A percentile compares a stretch with the other conserved stretches of the same genome.
These are phyloP conservation scores for Pholiota adiposa DNA, from an alignment of 1,284 basidiomycete genomes.

Conservation along the genomic window DNA sequence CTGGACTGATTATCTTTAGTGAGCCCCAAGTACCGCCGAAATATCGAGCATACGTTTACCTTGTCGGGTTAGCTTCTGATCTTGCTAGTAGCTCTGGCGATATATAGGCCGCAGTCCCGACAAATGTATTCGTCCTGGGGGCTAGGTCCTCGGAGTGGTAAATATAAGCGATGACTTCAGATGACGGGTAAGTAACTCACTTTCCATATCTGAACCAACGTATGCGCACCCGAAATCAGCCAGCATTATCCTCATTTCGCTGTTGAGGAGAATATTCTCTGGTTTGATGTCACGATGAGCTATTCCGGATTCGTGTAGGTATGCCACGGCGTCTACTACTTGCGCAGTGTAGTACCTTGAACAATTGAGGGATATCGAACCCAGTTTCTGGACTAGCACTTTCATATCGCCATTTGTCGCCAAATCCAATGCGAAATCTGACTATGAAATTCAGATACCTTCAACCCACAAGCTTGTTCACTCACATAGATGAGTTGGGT, in stretches of 20 bases:
- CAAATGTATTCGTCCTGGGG: slow-evolving; percentile 76
- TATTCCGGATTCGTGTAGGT: slow-evolving; percentile 88
- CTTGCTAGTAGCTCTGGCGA: slow-evolving; percentile 86
- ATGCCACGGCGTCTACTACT: slow-evolving; percentile 85
- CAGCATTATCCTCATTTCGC: slow-evolving; percentile 87
- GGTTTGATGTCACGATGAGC: slow-evolving; percentile 95
- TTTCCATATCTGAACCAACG: slow-evolving; percentile 25
- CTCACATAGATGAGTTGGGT: slow-evolving; percentile 83
- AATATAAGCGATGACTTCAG: slow-evolving; percentile 7
- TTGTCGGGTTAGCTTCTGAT: slow-evolving; percentile 72
- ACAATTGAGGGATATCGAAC: slow-evolving; percentile 80
- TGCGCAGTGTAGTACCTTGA: slow-evolving; percentile 87
- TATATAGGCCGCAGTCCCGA: slow-evolving; percentile 96
- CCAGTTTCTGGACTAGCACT: slow-evolving; percentile 74
- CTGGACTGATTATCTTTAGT: slow-evolving; percentile 61
- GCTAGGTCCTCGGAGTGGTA: slow-evolving; percentile 44
- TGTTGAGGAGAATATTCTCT: slow-evolving; percentile 90
- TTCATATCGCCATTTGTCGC: slow-evolving; percentile 92
- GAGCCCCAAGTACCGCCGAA: background rate
- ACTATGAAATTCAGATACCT: slow-evolving; percentile 11
- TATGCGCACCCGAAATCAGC: slow-evolving; percentile 93
- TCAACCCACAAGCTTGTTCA: slow-evolving; percentile 21
- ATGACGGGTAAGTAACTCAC: slow-evolving; percentile 19
- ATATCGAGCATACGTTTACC: slow-evolving; percentile 42
- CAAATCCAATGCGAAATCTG: slow-evolving; percentile 91